Base-by-base conservation (phyloP, 2,329 filamentous ascomycete species). In the Rosellinia necatrix region DNA sequence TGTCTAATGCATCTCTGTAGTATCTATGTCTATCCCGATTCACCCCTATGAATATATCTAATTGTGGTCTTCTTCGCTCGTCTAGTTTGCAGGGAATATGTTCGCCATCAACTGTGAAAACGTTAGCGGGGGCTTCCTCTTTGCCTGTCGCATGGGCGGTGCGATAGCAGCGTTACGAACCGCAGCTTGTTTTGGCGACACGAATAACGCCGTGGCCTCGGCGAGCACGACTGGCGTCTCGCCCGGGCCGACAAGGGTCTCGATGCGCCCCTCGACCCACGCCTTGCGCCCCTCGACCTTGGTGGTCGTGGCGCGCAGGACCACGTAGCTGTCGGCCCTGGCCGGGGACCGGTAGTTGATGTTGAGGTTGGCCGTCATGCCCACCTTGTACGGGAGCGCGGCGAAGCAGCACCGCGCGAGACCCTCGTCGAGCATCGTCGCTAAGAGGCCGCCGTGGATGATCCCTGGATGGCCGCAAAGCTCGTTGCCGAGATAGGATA, bases 271-370 rank as follows among this genome's bases (percentile, higher is more conserved):
- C 75, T 90, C 88, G 1, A 97, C 91, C 91, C 91, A 97, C 10
- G 92, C 93, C 78, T 97, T 97, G 60, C 94, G 82, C 1, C 94
- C 93, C 70, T 97, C 92, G 1, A 93, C 89, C 76, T 89, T 92
- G 8, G 84, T 87, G 17, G 92, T 96, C 70, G 85, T 83, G 3
- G 91, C 92, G 59, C 83, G 81, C 56, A 99, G 75, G 38, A 96
- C 90, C 25, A 96, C 78, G 69, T 89, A 94, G 58, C 83, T 83
- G 19, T 85, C 83, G 5, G 92, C 91, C 66, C 83, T 85, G 40
- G 89, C 88, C 4, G 94, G 94, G 59, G 85, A 85, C 66, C 88
- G 86, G 75, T 97, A 99, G 73, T 96, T 87, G 64, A 89, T 78
- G 64, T 83, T 92, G 66, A 99, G 76, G 68, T 87, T 93, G 48